Evolutionary conservation across 2,329 filamentous ascomycete genomes (phyloP).

Genomic region (Epichloe elymi): DNA sequence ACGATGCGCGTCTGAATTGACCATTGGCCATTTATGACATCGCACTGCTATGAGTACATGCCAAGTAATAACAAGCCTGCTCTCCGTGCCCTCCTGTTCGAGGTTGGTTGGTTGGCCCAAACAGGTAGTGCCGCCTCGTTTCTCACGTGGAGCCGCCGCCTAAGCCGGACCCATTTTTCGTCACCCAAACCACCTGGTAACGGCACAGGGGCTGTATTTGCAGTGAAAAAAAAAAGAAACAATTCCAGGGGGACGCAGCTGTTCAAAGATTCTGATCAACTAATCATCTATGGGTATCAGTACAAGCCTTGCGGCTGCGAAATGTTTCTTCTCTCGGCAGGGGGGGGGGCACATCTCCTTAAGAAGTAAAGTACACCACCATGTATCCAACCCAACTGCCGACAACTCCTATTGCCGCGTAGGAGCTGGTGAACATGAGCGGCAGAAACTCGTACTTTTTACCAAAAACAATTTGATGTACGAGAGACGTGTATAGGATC

Average conservation of each 20-base stretch:
- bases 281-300: background rate
- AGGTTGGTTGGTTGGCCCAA: slow-evolving; percentile 10
- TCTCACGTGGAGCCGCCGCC: slow-evolving; percentile 14
- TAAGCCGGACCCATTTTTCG: slow-evolving; percentile 9
- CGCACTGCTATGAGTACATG: no score
- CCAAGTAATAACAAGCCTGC: no score
- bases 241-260: no score
- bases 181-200: no score
- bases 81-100: no score
- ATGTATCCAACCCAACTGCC: slow-evolving; percentile 92
- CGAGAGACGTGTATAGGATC: slow-evolving; percentile 73
- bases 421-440: slow-evolving; percentile 93
- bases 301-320: background rate
- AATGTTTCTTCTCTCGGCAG: background rate
- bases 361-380: slow-evolving; percentile 71
- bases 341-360: background rate
- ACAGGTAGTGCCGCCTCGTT: slow-evolving; percentile 15
- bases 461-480: slow-evolving; percentile 77
- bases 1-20: background rate
- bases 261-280: background rate
- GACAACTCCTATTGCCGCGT: slow-evolving; percentile 85
- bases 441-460: slow-evolving; percentile 80
- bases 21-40: no score
- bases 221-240: background rate
- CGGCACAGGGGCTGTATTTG: no score